Evolutionary conservation across 208 protist genomes (phyloP), one percentile per base, ranked within the genome.

Genomic region (Strigomonas culicis): DNA sequence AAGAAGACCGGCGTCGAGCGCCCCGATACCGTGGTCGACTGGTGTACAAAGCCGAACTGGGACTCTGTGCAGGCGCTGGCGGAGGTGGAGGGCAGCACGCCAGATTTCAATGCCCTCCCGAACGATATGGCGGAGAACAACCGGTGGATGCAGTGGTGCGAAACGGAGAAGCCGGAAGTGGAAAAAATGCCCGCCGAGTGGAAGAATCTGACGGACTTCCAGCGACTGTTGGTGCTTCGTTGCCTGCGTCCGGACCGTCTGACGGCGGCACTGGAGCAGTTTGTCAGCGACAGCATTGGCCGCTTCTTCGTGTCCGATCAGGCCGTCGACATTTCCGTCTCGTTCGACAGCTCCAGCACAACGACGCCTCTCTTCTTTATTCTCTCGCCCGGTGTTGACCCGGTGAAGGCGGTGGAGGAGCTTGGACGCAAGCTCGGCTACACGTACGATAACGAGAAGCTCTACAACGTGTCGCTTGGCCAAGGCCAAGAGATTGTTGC

Each of bases 301-400:
- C 53, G 69, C 11, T 97, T 96, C 79, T 99, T 98, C 66, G 94
- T 98, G 10, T 95, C 96, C 8, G 88, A 97, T 79, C 89, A 96
- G 71, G 88, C 92, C 39, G 94, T 98, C 25, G 86, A 97, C 53
- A 95, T 99, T 31, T 84, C 86, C 25, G 71, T 93, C 13, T 98
- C 97, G 36, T 99, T 96, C 79, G 72, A 88, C 47, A 98, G 99
- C 73, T 94, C 95, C 15, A 93, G 80, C 53, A 85, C 92, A 2
- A 90, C 82, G 24, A 99, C 97, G 32, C 97, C 98, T 36, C 80
- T 99, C 27, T 99, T 99, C 93, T 99, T 99, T 80, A 99, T 99
- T 59, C 88, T 99, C 43, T 99, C 98, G 4, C 95, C 98, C 52
- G 98, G 98, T 81, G 97, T 99, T 25, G 98, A 99, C 74, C 98